phyloP scores from a whole-genome alignment of 2,329 filamentous ascomycete species.

The Fonsecaea erecta region DNA sequence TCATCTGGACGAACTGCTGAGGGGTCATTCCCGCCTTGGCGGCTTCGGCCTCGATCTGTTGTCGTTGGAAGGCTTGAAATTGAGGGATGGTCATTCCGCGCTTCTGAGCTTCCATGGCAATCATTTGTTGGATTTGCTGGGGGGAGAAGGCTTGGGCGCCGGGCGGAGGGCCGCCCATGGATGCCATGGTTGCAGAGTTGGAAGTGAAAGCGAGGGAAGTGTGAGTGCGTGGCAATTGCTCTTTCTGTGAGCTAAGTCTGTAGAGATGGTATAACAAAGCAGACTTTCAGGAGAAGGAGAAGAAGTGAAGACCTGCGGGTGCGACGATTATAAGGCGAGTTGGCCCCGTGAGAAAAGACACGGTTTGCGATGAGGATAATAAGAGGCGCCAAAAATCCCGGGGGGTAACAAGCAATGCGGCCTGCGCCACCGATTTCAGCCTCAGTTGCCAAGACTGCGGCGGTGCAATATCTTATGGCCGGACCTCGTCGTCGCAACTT shows the following conservation, averaged over 20 bases:
- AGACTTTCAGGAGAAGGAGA: too few relatives aligned
- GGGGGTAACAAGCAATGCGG: background rate
- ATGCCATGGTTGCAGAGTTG: slow-evolving; percentile 41
- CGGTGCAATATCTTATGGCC: background rate
- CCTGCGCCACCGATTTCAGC: background rate
- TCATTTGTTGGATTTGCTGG: slow-evolving; percentile 36
- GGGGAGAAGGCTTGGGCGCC: slow-evolving; percentile 27
- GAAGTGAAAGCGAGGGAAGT: background rate
- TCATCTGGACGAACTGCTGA: slow-evolving; percentile 54
- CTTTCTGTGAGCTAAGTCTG: background rate
- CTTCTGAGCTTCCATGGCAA: slow-evolving; percentile 71
- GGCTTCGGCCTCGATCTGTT: slow-evolving; percentile 52
- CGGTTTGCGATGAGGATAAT: slow-evolving; percentile 21
- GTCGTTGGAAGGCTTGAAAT: slow-evolving; percentile 64
- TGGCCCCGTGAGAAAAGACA: slow-evolving; percentile 19
- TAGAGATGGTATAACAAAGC: background rate
- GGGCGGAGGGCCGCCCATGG: slow-evolving; percentile 25
- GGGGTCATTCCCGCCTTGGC: slow-evolving; percentile 59
- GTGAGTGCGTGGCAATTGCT: background rate
- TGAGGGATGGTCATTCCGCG: slow-evolving; percentile 82
- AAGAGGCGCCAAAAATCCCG: background rate
- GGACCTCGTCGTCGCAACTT: background rate
- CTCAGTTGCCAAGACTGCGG: slow-evolving; percentile 8
- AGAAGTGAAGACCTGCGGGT: background rate
- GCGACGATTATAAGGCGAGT: background rate